A percentile compares a stretch with the other conserved stretches of the same genome.
Evolutionary conservation across 306 rosid genomes (phyloP).

Genomic region (Cucurbita argyrosperma): DNA sequence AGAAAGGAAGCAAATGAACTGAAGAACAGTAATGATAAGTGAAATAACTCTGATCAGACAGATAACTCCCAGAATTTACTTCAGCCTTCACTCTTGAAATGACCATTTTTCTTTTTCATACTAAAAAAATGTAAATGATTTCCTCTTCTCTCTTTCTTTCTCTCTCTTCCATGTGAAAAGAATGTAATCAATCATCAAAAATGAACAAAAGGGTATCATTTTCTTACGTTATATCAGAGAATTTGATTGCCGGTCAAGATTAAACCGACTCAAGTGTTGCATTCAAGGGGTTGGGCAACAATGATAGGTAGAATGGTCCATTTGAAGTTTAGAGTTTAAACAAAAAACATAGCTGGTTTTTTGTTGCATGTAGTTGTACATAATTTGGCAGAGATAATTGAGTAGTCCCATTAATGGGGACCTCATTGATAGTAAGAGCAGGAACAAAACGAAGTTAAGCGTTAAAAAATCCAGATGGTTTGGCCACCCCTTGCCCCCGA

Average conservation of each 20-base stretch:
- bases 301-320: slow-evolving; percentile 6
- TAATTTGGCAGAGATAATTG: slow-evolving; percentile 13
- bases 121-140: not conserved
- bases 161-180: not conserved
- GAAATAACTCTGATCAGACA: slow-evolving; percentile 20
- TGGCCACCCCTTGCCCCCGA: slow-evolving; percentile 19
- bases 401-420: slow-evolving; percentile 14
- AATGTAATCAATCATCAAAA: not conserved
- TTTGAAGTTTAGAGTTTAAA: not conserved
- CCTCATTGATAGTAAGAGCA: slow-evolving; percentile 12
- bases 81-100: slow-evolving; percentile 22
- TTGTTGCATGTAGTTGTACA: slow-evolving; percentile 6
- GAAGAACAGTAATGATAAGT: not conserved
- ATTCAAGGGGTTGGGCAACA: slow-evolving; percentile 9
- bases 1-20: slow-evolving; percentile 2
- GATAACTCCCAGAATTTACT: slow-evolving; percentile 27
- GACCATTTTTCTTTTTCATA: slow-evolving; percentile 6
- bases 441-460: slow-evolving; percentile 20
- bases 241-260: not conserved
- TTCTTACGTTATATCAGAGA: not conserved
- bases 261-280: not conserved
- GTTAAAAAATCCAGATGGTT: slow-evolving; percentile 5
- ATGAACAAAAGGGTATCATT: not conserved
- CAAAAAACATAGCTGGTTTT: slow-evolving; percentile 9
- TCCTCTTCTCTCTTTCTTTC: not conserved